phyloP scores from a whole-genome alignment of 305 asterid genomes.

The Euphrasia arctica region DNA sequence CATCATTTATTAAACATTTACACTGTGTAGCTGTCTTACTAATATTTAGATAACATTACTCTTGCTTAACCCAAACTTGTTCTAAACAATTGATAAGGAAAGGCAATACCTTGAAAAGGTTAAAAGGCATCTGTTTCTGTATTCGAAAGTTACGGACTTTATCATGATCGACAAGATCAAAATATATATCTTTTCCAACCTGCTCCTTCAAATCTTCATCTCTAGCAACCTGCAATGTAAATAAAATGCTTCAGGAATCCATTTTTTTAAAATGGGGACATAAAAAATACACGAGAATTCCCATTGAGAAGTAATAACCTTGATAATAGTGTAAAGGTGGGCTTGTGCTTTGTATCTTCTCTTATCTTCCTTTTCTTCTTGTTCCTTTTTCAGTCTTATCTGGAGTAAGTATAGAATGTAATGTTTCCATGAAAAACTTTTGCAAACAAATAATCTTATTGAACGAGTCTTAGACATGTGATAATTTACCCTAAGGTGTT shows the following conservation, averaged over 20 bases:
- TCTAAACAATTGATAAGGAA: constrained; percentile 17
- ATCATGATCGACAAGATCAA: constrained; percentile 97
- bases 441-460: constrained; percentile 15
- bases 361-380: constrained; percentile 69
- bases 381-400: constrained; percentile 65
- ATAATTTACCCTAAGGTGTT: constrained; percentile 74
- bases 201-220: constrained; percentile 90
- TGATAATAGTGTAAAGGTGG: constrained; percentile 89
- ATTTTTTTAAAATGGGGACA: constrained; percentile 27
- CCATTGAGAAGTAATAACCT: constrained; percentile 45
- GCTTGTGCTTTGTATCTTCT: constrained; percentile 91
- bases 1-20: constrained; percentile 5
- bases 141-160: constrained; percentile 90
- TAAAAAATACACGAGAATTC: constrained; percentile 12
- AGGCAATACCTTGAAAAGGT: constrained; percentile 42
- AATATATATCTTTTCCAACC: constrained; percentile 85
- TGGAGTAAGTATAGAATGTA: constrained; percentile 32
- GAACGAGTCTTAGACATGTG: constrained; percentile 15
- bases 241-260: constrained; percentile 18
- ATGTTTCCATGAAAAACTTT: constrained; percentile 20
- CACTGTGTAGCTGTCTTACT: constrained; percentile 8
- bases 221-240: constrained; percentile 71
- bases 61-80: constrained; percentile 1
- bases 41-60: constrained; percentile 11
- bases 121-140: constrained; percentile 79